These are phyloP conservation scores for Aspergillus costaricaensis DNA, from an alignment of 2,329 filamentous ascomycete genomes.

Conservation along the genomic window DNA sequence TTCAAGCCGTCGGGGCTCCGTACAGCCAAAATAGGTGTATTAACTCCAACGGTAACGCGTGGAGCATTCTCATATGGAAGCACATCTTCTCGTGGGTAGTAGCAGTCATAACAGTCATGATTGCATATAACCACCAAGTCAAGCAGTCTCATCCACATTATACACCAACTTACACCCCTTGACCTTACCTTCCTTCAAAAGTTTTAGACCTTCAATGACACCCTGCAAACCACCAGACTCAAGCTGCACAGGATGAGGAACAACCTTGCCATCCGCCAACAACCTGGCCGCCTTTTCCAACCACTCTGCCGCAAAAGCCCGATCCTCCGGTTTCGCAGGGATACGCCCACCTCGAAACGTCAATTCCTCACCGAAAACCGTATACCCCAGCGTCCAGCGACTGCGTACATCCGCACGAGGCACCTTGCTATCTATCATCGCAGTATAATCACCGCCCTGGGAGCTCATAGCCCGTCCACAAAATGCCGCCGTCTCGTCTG, in stretches of 20 bases:
- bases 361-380: conserved; percentile 34
- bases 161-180: conserved; percentile 54
- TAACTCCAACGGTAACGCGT: too few relatives aligned
- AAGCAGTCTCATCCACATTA: conserved; percentile 28
- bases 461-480: conserved; percentile 36
- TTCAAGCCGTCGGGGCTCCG: too few relatives aligned
- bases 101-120: too few relatives aligned
- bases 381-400: conserved; percentile 34
- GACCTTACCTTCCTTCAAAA: conserved; percentile 47
- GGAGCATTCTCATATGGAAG: too few relatives aligned
- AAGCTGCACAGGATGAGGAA: conserved; percentile 45
- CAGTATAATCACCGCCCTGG: conserved; percentile 30
- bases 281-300: conserved; percentile 41
- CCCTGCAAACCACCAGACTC: conserved; percentile 45
- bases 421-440: conserved; percentile 25
- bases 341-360: conserved; percentile 26
- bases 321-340: conserved; percentile 40
- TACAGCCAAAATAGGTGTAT: too few relatives aligned
- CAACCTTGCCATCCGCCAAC: conserved; percentile 46
- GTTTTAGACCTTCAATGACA: conserved; percentile 47
- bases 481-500: conserved; percentile 27
- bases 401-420: conserved; percentile 33
- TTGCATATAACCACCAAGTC: too few relatives aligned
- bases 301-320: conserved; percentile 47
- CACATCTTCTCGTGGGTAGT: too few relatives aligned